Conservation (phyloP, 768 basidiomycete genomes). For the Termitomyces sp. region DNA sequence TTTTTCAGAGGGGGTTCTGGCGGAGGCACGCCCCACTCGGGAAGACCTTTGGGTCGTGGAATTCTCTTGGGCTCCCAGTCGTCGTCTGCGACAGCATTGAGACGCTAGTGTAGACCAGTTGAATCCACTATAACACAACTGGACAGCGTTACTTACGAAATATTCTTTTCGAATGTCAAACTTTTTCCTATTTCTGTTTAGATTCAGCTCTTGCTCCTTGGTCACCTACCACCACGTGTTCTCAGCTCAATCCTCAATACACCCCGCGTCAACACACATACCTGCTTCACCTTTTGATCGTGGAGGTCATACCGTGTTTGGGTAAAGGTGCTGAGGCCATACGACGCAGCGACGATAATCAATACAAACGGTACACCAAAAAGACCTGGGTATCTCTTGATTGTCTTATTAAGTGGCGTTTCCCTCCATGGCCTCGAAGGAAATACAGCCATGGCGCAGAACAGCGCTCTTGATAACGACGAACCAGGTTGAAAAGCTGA, state of each 20-base stretch:
- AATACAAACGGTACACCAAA: constrained; percentile 89
- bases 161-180: constrained; percentile 96
- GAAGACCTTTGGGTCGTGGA: constrained; percentile 77
- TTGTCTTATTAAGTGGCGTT: constrained; percentile 34
- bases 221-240: constrained; percentile 42
- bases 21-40: constrained; percentile 90
- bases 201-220: constrained; percentile 73
- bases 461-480: constrained; percentile 1
- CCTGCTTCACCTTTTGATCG: constrained; percentile 72
- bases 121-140: neutral
- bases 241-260: neutral
- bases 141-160: constrained; percentile 63
- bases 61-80: constrained; percentile 90
- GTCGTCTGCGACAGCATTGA: constrained; percentile 58
- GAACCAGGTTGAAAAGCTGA: neutral
- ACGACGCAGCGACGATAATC: constrained; percentile 84
- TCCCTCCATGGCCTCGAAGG: constrained; percentile 19
- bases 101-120: constrained; percentile 41
- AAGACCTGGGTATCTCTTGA: constrained; percentile 61
- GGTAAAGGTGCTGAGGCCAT: constrained; percentile 77
- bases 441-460: constrained; percentile 45
- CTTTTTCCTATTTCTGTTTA: constrained; percentile 69
- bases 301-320: constrained; percentile 91
- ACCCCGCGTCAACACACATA: constrained; percentile 22
- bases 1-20: constrained; percentile 38